Percentiles rank a stretch among this genome's conserved stretches.
These are phyloP conservation scores for Phytopythium boreale DNA, from an alignment of 352 stramenopile genomes.

Conservation along the genomic window DNA sequence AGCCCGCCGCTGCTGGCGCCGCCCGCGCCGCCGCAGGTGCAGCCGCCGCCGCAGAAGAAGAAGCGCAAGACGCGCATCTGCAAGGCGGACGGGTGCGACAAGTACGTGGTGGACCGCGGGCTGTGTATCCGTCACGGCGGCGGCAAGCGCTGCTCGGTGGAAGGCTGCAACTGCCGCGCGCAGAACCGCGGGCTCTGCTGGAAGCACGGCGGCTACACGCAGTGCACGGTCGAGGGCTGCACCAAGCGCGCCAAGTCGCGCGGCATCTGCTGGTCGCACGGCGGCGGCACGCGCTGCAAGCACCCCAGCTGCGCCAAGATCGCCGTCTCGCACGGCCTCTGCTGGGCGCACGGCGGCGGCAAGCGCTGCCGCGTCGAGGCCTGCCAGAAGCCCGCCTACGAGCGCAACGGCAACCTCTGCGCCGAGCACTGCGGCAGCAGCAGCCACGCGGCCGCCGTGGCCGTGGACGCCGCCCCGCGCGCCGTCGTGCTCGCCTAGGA, in stretches of 20 bases:
- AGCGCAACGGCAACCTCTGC: slow-evolving; percentile 60
- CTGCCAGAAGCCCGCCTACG: slow-evolving; percentile 54
- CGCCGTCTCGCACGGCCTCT: slow-evolving; percentile 32
- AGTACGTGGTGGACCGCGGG: slow-evolving; percentile 52
- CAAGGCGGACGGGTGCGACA: slow-evolving; percentile 41
- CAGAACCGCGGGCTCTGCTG: slow-evolving; percentile 56
- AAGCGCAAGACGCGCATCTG: slow-evolving; percentile 47
- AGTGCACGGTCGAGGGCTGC: slow-evolving; percentile 48
- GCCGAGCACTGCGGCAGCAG: slow-evolving; percentile 17
- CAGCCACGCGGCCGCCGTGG: background rate
- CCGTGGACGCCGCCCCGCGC: no score
- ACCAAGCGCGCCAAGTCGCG: slow-evolving; percentile 33
- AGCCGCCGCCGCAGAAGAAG: slow-evolving; percentile 15
- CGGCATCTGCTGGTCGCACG: slow-evolving; percentile 24
- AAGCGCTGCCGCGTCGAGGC: slow-evolving; percentile 36
- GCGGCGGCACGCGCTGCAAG: slow-evolving; percentile 38
- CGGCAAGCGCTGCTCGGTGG: slow-evolving; percentile 47
- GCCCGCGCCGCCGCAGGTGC: background rate
- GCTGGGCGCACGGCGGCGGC: slow-evolving; percentile 38
- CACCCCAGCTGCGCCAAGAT: slow-evolving; percentile 49
- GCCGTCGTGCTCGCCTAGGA: background rate
- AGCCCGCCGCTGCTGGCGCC: background rate
- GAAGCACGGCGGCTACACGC: slow-evolving; percentile 54
- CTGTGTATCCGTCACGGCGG: slow-evolving; percentile 38
- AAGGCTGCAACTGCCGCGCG: slow-evolving; percentile 47